Conservation (phyloP, 306 rosid species). For the Prunus mume region DNA sequence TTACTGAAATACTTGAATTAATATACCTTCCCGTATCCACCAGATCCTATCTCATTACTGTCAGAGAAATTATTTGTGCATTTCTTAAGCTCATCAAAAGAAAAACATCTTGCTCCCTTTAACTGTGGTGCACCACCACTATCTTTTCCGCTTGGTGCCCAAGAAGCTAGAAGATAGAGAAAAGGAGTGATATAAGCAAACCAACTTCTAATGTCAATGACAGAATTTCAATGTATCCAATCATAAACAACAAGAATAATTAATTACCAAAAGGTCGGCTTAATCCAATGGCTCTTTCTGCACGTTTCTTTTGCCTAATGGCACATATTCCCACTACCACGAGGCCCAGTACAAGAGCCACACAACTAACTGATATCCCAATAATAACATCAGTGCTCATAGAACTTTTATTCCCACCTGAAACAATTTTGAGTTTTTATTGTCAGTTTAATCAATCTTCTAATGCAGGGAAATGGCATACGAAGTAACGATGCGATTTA, state of each 20-base stretch:
- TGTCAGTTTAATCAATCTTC: slow-evolving; percentile 23
- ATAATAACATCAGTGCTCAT: slow-evolving; percentile 42
- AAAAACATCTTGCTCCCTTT: slow-evolving; percentile 98
- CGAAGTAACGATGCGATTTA: too few relatives aligned
- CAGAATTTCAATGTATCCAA: not conserved
- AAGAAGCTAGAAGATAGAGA: slow-evolving; percentile 60
- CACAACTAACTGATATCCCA: slow-evolving; percentile 60
- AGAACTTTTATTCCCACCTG: slow-evolving; percentile 43
- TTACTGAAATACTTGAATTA: not conserved
- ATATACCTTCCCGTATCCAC: slow-evolving; percentile 95
- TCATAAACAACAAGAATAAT: slow-evolving; percentile 12
- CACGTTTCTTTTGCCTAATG: slow-evolving; percentile 82
- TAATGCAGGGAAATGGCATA: not conserved
- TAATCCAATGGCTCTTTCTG: slow-evolving; percentile 82
- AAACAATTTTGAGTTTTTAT: slow-evolving; percentile 21
- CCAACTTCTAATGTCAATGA: slow-evolving; percentile 11
- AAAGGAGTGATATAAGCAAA: slow-evolving; percentile 16
- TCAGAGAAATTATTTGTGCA: slow-evolving; percentile 67
- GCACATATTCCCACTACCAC: slow-evolving; percentile 66
- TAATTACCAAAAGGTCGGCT: slow-evolving; percentile 83
- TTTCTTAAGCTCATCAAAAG: slow-evolving; percentile 85
- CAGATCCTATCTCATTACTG: slow-evolving; percentile 75
- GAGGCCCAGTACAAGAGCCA: slow-evolving; percentile 60
- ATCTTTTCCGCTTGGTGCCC: slow-evolving; percentile 90
- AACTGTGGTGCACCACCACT: slow-evolving; percentile 96